Conservation (phyloP, 2,329 filamentous ascomycete genomes). For the Microcera coccophila region DNA sequence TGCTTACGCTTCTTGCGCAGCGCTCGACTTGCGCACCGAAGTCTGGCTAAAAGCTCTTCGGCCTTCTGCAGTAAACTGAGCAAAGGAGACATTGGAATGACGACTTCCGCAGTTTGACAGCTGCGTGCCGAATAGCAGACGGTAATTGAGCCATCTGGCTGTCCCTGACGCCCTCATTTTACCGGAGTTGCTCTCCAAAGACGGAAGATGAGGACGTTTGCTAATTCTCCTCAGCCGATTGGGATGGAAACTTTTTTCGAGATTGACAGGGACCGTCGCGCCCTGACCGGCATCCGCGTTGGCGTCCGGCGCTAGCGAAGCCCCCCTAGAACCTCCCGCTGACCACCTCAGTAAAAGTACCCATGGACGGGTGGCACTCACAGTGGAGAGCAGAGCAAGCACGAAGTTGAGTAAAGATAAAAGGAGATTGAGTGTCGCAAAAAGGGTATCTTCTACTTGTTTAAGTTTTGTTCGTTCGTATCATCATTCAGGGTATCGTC, state of each 20-base stretch:
- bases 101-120: slow-evolving; percentile 26
- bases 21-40: slow-evolving; percentile 25
- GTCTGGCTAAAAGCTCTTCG: slow-evolving; percentile 36
- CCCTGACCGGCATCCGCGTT: slow-evolving; percentile 20
- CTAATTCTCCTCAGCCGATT: slow-evolving; percentile 23
- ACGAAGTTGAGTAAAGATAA: too few species aligned
- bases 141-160: slow-evolving; percentile 41
- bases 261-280: slow-evolving; percentile 20
- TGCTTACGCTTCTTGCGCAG: slow-evolving; percentile 42
- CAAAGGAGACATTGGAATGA: slow-evolving; percentile 25
- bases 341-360: too few species aligned
- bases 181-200: slow-evolving; percentile 21
- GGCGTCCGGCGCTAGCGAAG: background rate
- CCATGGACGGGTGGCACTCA: too few species aligned
- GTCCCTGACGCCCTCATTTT: slow-evolving; percentile 39
- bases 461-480: too few species aligned
- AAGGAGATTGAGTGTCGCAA: too few species aligned
- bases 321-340: too few species aligned
- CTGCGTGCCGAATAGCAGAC: slow-evolving; percentile 31
- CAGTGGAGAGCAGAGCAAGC: too few species aligned
- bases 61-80: slow-evolving; percentile 20
- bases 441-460: too few species aligned
- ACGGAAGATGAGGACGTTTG: slow-evolving; percentile 23
- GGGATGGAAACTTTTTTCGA: slow-evolving; percentile 28
- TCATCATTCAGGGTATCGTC: too few species aligned